A percentile compares a stretch with the other conserved stretches of the same genome.
Evolutionary conservation across 169 alveolate species (phyloP).

Genomic region (Blepharisma undulans): DNA sequence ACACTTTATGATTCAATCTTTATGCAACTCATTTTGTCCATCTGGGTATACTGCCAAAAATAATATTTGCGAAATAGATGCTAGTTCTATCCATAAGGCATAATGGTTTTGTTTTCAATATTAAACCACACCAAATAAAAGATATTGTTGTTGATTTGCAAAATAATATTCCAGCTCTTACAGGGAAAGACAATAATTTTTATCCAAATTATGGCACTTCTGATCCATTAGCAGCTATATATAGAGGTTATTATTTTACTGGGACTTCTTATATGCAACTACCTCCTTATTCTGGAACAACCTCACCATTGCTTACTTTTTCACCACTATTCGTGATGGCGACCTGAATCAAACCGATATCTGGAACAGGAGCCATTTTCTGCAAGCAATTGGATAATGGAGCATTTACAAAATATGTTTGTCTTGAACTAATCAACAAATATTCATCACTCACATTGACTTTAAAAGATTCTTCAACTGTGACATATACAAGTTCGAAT

Average conservation of each 20-base stretch:
- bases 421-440: no score
- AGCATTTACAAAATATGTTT: background rate
- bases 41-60: no score
- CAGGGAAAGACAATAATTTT: background rate
- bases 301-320: background rate
- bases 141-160: background rate
- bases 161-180: background rate
- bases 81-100: no score
- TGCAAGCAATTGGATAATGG: no score
- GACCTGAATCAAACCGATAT: background rate
- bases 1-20: background rate
- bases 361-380: background rate
- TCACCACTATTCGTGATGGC: background rate
- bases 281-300: conserved; percentile 16
- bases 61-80: no score
- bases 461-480: no score
- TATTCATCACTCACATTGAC: no score
- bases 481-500: background rate
- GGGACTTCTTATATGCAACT: background rate
- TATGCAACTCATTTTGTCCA: no score
- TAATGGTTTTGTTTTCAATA: background rate
- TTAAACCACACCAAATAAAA: background rate
- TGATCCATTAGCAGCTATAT: background rate
- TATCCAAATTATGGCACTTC: background rate
- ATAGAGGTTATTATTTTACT: conserved; percentile 12